These are phyloP conservation scores for Tuber umbilicatum DNA, from an alignment of 495 filamentous ascomycete species.

Conservation along the genomic window DNA sequence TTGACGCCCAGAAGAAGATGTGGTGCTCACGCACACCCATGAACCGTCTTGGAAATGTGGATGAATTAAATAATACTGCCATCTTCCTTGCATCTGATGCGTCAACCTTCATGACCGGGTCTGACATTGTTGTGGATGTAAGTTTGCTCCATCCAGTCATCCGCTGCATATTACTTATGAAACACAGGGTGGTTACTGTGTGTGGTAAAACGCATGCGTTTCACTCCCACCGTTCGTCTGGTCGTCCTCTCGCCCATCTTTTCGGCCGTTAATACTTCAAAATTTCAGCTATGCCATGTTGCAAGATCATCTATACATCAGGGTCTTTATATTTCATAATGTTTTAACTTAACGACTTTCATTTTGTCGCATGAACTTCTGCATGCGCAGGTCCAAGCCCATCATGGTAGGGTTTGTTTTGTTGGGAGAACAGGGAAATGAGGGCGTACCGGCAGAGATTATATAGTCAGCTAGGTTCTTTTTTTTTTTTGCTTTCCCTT, in stretches of 20 bases:
- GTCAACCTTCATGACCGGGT: conserved; percentile 73
- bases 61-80: conserved; percentile 73
- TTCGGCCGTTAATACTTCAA: neutral
- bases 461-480: conserved; percentile 22
- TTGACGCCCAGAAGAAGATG: conserved; percentile 69
- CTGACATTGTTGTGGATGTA: conserved; percentile 69
- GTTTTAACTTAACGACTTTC: conserved; percentile 10
- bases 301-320: conserved; percentile 6
- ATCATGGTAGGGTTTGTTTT: conserved; percentile 21
- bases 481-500: conserved; percentile 11
- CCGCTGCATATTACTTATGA: conserved; percentile 39
- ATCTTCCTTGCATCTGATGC: conserved; percentile 73
- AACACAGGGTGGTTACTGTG: conserved; percentile 33
- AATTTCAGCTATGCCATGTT: neutral
- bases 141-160: conserved; percentile 46
- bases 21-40: conserved; percentile 67
- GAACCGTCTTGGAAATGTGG: conserved; percentile 66
- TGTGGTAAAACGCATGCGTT: conserved; percentile 24
- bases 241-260: neutral
- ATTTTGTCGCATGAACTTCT: conserved; percentile 12
- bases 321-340: conserved; percentile 24
- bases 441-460: conserved; percentile 36
- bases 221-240: neutral
- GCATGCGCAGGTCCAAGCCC: conserved; percentile 27
- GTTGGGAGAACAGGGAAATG: conserved; percentile 29